A percentile compares a stretch with the other conserved stretches of the same genome.
These are phyloP conservation scores for Malus hybrid DNA, from an alignment of 331 rosid genomes.

Conservation along the genomic window DNA sequence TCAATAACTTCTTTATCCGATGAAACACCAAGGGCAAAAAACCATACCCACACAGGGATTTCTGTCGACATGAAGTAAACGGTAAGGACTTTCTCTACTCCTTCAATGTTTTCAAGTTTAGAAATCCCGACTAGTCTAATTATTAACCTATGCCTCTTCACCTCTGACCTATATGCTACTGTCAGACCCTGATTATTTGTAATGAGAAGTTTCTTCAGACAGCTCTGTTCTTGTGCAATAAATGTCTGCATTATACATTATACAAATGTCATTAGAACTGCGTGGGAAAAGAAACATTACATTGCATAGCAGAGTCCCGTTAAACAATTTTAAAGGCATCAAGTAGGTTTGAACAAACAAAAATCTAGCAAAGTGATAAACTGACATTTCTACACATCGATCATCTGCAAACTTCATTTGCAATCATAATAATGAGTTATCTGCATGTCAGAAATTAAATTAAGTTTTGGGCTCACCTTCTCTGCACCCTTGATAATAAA, in stretches of 20 bases:
- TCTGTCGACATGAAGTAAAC: conserved; percentile 69
- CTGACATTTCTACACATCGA: neutral
- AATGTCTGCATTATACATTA: conserved; percentile 56
- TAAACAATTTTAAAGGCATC: neutral
- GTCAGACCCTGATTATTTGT: conserved; percentile 50
- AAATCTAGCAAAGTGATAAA: neutral
- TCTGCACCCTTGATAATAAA: conserved; percentile 90
- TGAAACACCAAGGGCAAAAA: conserved; percentile 72
- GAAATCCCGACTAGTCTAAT: conserved; percentile 49
- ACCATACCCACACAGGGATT: conserved; percentile 78
- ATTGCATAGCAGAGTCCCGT: neutral
- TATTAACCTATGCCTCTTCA: conserved; percentile 69
- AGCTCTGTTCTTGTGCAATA: conserved; percentile 85
- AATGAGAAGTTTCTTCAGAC: conserved; percentile 70
- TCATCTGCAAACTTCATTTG: neutral
- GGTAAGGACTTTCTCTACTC: conserved; percentile 57
- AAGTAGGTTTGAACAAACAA: neutral
- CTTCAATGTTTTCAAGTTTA: conserved; percentile 40
- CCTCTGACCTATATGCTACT: conserved; percentile 59
- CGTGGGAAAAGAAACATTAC: neutral
- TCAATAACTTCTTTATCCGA: conserved; percentile 76
- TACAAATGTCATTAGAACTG: neutral
- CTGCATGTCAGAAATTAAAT: neutral
- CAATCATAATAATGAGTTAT: neutral
- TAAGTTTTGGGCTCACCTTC: conserved; percentile 44